Base-by-base conservation (phyloP, 23 red algal genomes). In the Agarophyton chilense region DNA sequence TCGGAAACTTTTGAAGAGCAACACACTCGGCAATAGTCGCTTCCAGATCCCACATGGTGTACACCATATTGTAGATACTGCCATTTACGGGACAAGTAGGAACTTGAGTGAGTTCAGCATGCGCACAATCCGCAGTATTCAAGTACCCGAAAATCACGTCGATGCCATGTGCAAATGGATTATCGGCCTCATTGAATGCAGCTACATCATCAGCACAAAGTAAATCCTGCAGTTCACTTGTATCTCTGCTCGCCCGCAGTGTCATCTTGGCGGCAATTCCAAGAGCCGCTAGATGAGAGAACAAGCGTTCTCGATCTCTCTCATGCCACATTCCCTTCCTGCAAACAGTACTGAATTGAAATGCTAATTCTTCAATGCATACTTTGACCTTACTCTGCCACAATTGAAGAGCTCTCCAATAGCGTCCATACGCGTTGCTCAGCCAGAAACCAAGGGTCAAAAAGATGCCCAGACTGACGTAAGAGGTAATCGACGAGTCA, bases 1-100 rank as follows among this genome's bases (percentile, higher is more conserved):
- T 72, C 12, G 82, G 82, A 73, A 87, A 87, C 67, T 87, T 87
- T 35, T 44, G 82, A 19, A 87, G 64, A n/a, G 67, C 82, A 12
- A 34, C 65, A 45, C 82, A 87, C 38, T 87, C 65, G 29, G 25
- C 5, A 19, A 87, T 17, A 10, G 65, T 44, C 10, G 21, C 44
- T 26, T 87, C 82, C 12, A 87, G 65, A 10, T 71, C 64, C 82
- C 67, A 72, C 6, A 87, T 2, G 14, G 35, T 54, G 42, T 72
- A 87, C 3, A 24, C 63, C 38, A 87, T 14, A 18, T 19, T 72
- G 47, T 73, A 87, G 2, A 68, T 29, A 36, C 35, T 45, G 25
- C 35, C 26, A 10, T n/a, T 54, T 25, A 87, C 39, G 14, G 82
- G 63, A 8, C 29, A 66, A 13, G 26, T 13, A 0, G 10, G 18